These are phyloP conservation scores for Metschnikowia picachoensis DNA, from an alignment of 805 yeast species.

Conservation along the genomic window DNA sequence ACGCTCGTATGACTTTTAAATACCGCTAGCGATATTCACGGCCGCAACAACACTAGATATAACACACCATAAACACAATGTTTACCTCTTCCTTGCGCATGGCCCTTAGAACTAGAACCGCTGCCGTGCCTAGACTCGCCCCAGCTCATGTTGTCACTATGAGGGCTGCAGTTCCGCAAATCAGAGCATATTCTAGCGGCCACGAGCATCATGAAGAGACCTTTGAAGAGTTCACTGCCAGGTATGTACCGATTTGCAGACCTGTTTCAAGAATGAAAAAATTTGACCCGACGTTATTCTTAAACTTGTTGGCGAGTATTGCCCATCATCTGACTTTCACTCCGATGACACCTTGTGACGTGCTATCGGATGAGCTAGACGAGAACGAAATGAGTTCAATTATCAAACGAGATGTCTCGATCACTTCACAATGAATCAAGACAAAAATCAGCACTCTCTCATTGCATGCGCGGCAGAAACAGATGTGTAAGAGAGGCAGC, in stretches of 20 bases:
- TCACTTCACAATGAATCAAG: too few species aligned
- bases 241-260: constrained; percentile 39
- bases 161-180: constrained; percentile 25
- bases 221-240: constrained; percentile 86
- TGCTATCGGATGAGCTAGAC: too few species aligned
- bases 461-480: too few species aligned
- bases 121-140: constrained; percentile 28
- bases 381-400: too few species aligned
- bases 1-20: constrained; percentile 13
- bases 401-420: too few species aligned
- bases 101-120: constrained; percentile 36
- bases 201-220: constrained; percentile 91
- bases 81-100: constrained; percentile 40
- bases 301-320: too few species aligned
- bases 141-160: constrained; percentile 15
- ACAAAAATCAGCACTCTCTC: too few species aligned
- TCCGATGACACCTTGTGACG: too few species aligned
- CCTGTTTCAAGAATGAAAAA: not conserved
- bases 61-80: constrained; percentile 19
- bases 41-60: not conserved
- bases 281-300: not conserved
- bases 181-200: constrained; percentile 77
- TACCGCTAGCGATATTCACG: not conserved
- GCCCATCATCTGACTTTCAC: too few species aligned
- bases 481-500: too few species aligned